Evolutionary conservation across 495 filamentous ascomycete genomes (phyloP).

Genomic region (Aspergillus sclerotioniger): DNA sequence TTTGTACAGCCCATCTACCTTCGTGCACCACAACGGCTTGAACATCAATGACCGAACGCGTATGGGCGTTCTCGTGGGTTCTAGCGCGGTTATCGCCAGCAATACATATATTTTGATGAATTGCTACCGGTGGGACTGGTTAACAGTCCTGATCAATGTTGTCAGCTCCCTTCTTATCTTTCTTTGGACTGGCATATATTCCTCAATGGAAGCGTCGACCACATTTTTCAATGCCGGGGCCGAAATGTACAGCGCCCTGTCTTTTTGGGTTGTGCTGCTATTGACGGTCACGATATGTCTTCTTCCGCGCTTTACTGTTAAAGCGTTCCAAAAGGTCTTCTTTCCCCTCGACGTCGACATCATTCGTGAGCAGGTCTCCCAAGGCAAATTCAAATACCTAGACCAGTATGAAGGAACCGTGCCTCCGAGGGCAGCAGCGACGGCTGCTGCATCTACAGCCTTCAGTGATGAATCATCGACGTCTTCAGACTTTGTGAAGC

Average conservation of each 20-base stretch:
- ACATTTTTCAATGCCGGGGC: conserved; percentile 76
- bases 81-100: conserved; percentile 74
- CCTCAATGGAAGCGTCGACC: conserved; percentile 60
- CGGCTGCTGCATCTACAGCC: conserved; percentile 15
- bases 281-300: conserved; percentile 75
- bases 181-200: conserved; percentile 96
- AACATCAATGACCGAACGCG: conserved; percentile 72
- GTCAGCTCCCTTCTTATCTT: conserved; percentile 87
- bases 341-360: conserved; percentile 93
- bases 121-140: conserved; percentile 96
- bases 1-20: conserved; percentile 64
- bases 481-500: conserved; percentile 65
- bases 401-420: conserved; percentile 51
- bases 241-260: conserved; percentile 74
- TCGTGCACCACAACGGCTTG: conserved; percentile 65
- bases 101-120: conserved; percentile 95
- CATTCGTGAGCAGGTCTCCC: conserved; percentile 83
- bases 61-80: conserved; percentile 79
- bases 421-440: conserved; percentile 28
- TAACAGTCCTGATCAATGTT: conserved; percentile 74
- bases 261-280: conserved; percentile 82
- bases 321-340: conserved; percentile 87
- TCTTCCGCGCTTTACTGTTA: conserved; percentile 80
- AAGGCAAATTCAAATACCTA: conserved; percentile 74
- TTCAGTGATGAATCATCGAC: conserved; percentile 47